Percentiles rank a stretch among this genome's conserved stretches.
These are phyloP conservation scores for Suillus discolor DNA, from an alignment of 768 basidiomycete species.

Conservation along the genomic window DNA sequence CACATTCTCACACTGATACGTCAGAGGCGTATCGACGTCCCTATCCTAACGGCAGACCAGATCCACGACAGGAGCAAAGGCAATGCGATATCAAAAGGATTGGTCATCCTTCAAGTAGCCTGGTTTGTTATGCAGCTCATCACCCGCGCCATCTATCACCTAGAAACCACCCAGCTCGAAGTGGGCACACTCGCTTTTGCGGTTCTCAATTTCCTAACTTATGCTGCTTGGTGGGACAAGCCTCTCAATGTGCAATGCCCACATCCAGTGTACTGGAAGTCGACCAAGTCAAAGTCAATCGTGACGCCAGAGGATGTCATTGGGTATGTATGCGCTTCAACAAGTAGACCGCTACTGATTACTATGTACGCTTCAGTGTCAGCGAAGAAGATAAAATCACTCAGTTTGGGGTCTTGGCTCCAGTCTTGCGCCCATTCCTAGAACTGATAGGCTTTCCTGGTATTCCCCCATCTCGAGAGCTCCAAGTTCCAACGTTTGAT, in stretches of 20 bases:
- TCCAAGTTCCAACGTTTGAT: neutral
- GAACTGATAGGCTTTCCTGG: too few species aligned
- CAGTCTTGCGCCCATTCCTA: neutral
- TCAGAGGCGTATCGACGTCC: neutral
- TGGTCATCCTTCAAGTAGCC: too few species aligned
- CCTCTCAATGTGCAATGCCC: slow-evolving; percentile 35
- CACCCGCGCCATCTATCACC: too few species aligned
- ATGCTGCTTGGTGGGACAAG: slow-evolving; percentile 42
- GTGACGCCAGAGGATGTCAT: too few species aligned
- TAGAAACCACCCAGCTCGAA: slow-evolving; percentile 35
- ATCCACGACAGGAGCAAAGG: slow-evolving; percentile 35
- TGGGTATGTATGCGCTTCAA: too few species aligned
- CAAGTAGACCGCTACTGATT: too few species aligned
- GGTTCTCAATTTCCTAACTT: slow-evolving; percentile 32
- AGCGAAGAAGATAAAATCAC: too few species aligned
- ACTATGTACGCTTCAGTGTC: neutral
- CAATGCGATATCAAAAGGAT: slow-evolving; percentile 14
- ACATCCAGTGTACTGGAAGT: too few species aligned
- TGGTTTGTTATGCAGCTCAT: too few species aligned
- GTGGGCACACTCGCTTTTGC: slow-evolving; percentile 38
- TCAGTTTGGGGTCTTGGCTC: too few species aligned
- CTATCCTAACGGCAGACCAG: slow-evolving; percentile 12
- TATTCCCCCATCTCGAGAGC: neutral
- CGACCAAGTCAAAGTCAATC: neutral
- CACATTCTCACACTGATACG: neutral